Conservation (phyloP, 257 asterid genomes). For the Salvia hispanica region DNA sequence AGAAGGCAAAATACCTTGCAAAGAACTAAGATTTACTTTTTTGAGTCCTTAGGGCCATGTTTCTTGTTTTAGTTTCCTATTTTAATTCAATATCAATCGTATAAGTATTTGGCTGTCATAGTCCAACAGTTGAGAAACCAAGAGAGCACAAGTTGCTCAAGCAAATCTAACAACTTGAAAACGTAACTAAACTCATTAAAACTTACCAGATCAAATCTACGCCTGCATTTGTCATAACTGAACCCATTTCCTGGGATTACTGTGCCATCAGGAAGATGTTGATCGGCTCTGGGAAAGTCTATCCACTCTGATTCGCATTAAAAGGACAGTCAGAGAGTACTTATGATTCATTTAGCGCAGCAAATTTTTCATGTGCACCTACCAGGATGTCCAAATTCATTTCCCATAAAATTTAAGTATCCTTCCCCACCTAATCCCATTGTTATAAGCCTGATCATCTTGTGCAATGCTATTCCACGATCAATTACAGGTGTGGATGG, state of each 20-base stretch:
- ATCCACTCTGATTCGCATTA: conserved; percentile 76
- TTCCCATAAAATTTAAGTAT: conserved; percentile 98
- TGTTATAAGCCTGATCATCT: conserved; percentile 95
- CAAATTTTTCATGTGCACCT: conserved; percentile 26
- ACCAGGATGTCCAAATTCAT: conserved; percentile 99
- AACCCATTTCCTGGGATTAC: conserved; percentile 67
- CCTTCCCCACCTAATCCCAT: conserved; percentile 99
- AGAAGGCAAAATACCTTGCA: not conserved
- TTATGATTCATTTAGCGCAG: not conserved
- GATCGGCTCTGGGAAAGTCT: conserved; percentile 93
- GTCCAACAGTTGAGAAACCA: not conserved
- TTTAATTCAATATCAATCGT: not conserved
- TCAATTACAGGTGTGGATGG: conserved; percentile 88
- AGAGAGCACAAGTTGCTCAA: not conserved
- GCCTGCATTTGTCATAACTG: conserved; percentile 94
- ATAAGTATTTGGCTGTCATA: not conserved
- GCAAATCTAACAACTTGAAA: not conserved
- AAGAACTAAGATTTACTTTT: not conserved
- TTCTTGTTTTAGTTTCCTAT: not conserved
- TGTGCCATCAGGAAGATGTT: conserved; percentile 75
- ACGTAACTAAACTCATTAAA: conserved; percentile 14
- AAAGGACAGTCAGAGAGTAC: conserved; percentile 13
- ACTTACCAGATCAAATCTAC: conserved; percentile 94
- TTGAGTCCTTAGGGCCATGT: not conserved
- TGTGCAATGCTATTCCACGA: conserved; percentile 98